These are phyloP conservation scores for Neurospora pannonica DNA, from an alignment of 495 filamentous ascomycete genomes.

Conservation along the genomic window DNA sequence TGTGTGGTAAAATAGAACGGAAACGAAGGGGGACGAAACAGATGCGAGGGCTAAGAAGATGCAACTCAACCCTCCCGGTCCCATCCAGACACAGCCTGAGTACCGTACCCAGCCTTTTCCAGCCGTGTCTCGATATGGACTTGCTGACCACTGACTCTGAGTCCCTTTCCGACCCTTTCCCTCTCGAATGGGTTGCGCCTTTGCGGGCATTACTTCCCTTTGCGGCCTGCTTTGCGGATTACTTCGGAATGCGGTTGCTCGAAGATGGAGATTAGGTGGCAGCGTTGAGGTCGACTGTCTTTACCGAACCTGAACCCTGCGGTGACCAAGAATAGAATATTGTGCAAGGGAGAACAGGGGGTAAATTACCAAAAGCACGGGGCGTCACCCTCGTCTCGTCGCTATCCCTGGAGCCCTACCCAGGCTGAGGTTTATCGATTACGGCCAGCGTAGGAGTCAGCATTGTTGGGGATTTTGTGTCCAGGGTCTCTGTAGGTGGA, in stretches of 20 bases:
- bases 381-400: not conserved
- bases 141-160: not conserved
- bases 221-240: not conserved
- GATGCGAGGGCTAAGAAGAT: not conserved
- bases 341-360: not conserved
- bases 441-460: not conserved
- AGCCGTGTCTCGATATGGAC: not conserved
- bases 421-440: not conserved
- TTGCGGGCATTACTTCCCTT: not conserved
- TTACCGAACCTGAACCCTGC: not conserved
- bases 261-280: not conserved
- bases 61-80: not conserved
- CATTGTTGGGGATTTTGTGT: not conserved
- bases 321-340: not conserved
- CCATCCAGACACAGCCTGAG: not conserved
- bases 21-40: not conserved
- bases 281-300: not conserved
- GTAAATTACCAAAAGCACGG: not conserved
- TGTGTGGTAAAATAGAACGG: not conserved
- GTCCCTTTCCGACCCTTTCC: not conserved
- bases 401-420: not conserved
- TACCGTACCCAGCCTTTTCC: not conserved
- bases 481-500: not conserved
- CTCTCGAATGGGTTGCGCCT: not conserved
- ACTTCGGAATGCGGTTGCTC: not conserved